Evolutionary conservation across 805 yeast species (phyloP), one percentile per base, ranked within the genome.

Genomic region (Kodamaea neixiangensis): DNA sequence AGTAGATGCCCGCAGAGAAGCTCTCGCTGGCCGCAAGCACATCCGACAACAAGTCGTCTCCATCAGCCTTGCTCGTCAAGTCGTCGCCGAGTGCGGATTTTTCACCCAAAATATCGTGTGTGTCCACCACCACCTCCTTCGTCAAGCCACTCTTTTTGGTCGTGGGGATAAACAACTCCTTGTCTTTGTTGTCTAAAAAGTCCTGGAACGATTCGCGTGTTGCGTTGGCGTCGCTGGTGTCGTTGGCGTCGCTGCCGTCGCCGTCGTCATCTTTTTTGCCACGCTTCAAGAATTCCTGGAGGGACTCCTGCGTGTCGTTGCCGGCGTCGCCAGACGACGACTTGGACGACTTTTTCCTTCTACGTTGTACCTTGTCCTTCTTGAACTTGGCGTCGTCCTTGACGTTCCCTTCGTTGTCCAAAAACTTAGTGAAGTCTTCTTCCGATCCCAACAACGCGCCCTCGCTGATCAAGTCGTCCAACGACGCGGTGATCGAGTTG

Each of bases 381-480:
- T 40, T 22, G 31, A 35, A 37, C 41, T 37, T 64, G 19, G 76
- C 79, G 44, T 73, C 77, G n/a, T 69, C 71, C 58, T 76, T 82
- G 44, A 82, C 69, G 45, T 76, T 72, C 1, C 87, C 89, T 44
- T 73, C 71, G 10, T 72, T 71, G 57, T 83, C 86, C 59, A 83
- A 65, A 44, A 80, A 71, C 17, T 70, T 65, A 20, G 76, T 83
- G 57, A 83, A 76, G 54, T 75, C 79, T 56, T 76, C 84, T 49
- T 82, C 86, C 2, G 75, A 68, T 0, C 76, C 77, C 58, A 75
- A 62, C 46, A 75, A 66, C 1, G 79, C 79, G 5, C 79, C 79
- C 54, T 75, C 79, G 47, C 59, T 72, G 51, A 75, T 75, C 60
- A 75, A 69, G 46, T 79, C 85, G 54, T 79, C 80, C 58, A 82